A percentile compares a stretch with the other conserved stretches of the same genome.
Evolutionary conservation across 352 stramenopile genomes (phyloP).

Genomic region (Phytophthora meadii): DNA sequence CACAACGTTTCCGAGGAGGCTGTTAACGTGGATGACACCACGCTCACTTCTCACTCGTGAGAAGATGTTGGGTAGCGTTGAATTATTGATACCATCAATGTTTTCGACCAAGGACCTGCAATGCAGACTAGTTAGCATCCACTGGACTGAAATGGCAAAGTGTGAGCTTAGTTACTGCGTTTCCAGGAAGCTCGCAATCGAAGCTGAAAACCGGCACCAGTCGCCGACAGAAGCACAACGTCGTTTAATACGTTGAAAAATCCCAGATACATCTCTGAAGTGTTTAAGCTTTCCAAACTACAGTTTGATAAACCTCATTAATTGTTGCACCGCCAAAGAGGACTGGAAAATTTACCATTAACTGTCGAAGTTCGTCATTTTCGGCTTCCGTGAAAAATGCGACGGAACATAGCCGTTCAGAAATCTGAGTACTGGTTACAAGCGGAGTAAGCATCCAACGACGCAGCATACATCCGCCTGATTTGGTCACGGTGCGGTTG

Average conservation of each 20-base stretch:
- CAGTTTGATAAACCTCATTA: slow-evolving; percentile 6
- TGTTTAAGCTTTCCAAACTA: slow-evolving; percentile 65
- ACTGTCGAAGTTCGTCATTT: slow-evolving; percentile 65
- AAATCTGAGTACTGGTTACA: slow-evolving; percentile 50
- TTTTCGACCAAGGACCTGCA: slow-evolving; percentile 37
- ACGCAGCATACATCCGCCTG: slow-evolving; percentile 61
- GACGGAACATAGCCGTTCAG: slow-evolving; percentile 62
- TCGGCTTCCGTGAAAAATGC: slow-evolving; percentile 61
- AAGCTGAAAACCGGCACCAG: slow-evolving; percentile 70
- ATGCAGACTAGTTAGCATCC: slow-evolving; percentile 3
- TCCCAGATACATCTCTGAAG: slow-evolving; percentile 70
- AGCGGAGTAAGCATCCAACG: slow-evolving; percentile 86
- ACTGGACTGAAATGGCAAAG: neutral
- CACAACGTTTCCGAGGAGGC: slow-evolving; percentile 85
- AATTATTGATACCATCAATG: slow-evolving; percentile 20
- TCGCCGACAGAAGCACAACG: slow-evolving; percentile 68
- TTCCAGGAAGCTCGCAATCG: slow-evolving; percentile 64
- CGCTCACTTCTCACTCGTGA: slow-evolving; percentile 41
- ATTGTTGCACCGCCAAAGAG: neutral
- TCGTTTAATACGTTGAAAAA: slow-evolving; percentile 71
- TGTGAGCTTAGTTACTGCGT: slow-evolving; percentile 50
- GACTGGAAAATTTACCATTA: slow-evolving; percentile 47
- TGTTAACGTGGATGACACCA: slow-evolving; percentile 65
- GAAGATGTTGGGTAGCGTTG: slow-evolving; percentile 44
- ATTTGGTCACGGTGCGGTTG: slow-evolving; percentile 83